Conservation (phyloP, 2,329 filamentous ascomycete species). For the Xylariales sp. region DNA sequence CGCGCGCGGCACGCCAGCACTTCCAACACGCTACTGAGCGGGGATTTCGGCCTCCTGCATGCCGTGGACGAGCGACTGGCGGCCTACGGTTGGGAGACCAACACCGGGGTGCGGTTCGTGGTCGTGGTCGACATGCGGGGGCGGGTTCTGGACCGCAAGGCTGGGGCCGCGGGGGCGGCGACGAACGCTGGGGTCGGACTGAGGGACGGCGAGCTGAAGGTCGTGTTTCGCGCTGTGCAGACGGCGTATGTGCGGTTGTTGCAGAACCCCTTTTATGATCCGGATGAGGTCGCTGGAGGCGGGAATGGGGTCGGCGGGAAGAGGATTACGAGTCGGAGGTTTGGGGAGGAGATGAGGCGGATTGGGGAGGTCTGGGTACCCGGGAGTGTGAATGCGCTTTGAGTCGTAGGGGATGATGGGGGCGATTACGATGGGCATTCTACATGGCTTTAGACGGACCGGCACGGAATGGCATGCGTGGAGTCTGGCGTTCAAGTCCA, state of each 20-base stretch:
- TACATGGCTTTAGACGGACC: not conserved
- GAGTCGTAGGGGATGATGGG: not conserved
- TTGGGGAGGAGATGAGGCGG: slow-evolving; percentile 74
- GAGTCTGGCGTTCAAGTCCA: too few relatives aligned
- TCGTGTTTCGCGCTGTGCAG: slow-evolving; percentile 88
- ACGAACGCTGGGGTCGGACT: slow-evolving; percentile 50
- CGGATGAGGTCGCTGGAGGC: slow-evolving; percentile 68
- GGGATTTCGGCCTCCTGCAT: slow-evolving; percentile 88
- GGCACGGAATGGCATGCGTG: too few relatives aligned
- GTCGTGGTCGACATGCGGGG: slow-evolving; percentile 89
- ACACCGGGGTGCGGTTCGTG: slow-evolving; percentile 88
- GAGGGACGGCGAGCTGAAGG: slow-evolving; percentile 81
- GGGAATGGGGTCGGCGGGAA: slow-evolving; percentile 47
- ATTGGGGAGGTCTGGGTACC: slow-evolving; percentile 85
- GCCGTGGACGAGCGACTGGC: slow-evolving; percentile 90
- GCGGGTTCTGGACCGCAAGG: slow-evolving; percentile 33
- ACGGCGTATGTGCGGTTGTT: slow-evolving; percentile 83
- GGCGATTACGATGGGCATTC: not conserved
- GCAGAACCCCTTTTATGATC: slow-evolving; percentile 92
- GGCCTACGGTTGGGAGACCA: slow-evolving; percentile 94
- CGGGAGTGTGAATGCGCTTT: slow-evolving; percentile 41
- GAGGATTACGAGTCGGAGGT: slow-evolving; percentile 76
- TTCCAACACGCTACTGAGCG: slow-evolving; percentile 48
- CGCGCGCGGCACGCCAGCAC: slow-evolving; percentile 66
- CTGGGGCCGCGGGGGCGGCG: slow-evolving; percentile 9